phyloP scores from a whole-genome alignment of 169 alveolate species.

The Neospora caninum region DNA sequence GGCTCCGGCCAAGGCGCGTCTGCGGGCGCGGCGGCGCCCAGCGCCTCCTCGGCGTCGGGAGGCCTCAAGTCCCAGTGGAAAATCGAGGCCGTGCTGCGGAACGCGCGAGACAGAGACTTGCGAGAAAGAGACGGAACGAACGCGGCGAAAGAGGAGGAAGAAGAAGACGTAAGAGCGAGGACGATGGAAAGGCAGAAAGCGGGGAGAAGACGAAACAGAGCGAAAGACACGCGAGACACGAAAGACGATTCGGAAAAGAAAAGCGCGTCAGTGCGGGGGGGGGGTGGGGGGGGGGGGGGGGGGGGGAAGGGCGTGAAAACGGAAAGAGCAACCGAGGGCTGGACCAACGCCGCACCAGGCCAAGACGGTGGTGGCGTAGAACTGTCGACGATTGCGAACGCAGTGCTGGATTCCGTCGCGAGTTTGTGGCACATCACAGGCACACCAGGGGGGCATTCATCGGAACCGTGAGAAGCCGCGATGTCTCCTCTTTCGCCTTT shows the following conservation, averaged over 20 bases:
- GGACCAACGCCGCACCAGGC: too few relatives aligned
- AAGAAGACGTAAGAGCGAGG: constrained; percentile 26
- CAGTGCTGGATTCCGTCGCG: too few relatives aligned
- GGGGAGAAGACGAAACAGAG: neutral
- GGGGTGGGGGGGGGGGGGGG: neutral
- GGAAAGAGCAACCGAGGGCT: too few relatives aligned
- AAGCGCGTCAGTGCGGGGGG: neutral
- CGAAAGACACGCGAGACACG: too few relatives aligned
- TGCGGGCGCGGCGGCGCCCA: neutral
- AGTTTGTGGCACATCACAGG: too few relatives aligned
- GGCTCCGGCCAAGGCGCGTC: neutral
- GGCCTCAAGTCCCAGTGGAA: constrained; percentile 12
- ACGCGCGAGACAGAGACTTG: neutral
- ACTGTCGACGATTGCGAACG: too few relatives aligned
- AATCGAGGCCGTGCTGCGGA: constrained; percentile 6
- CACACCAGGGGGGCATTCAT: too few relatives aligned
- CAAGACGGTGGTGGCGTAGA: too few relatives aligned
- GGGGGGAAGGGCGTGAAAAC: neutral
- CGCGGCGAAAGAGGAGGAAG: neutral
- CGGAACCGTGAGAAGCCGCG: too few relatives aligned
- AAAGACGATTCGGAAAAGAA: too few relatives aligned
- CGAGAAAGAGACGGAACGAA: neutral
- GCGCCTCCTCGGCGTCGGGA: neutral
- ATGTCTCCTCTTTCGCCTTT: too few relatives aligned
- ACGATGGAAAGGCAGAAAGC: neutral